These are phyloP conservation scores for Bifiguratus adelaidae DNA, from an alignment of 192 early-diverging fungal genomes.

Conservation along the genomic window DNA sequence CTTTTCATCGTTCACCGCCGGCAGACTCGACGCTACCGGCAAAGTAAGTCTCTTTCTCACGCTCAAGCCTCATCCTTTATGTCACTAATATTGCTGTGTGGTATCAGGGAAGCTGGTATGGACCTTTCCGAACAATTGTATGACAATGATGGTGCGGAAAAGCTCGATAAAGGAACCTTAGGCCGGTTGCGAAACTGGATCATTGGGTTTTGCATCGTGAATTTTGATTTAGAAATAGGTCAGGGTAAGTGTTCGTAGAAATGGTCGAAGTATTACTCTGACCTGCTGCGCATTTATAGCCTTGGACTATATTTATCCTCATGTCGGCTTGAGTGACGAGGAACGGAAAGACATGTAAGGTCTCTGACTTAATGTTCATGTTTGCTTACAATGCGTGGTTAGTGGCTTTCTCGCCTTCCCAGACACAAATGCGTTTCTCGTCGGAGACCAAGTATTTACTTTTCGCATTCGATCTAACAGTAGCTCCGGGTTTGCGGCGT, in stretches of 20 bases:
- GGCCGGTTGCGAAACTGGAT: conserved; percentile 51
- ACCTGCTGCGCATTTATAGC: conserved; percentile 16
- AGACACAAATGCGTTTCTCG: conserved; percentile 65
- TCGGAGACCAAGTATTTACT: conserved; percentile 64
- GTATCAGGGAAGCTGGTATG: no score
- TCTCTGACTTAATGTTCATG: not conserved
- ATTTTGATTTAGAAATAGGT: conserved; percentile 79
- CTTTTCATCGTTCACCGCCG: no score
- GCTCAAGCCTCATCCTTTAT: no score
- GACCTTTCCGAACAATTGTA: no score
- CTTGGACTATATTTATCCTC: conserved; percentile 62
- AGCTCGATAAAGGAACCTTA: no score
- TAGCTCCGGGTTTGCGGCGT: conserved; percentile 33
- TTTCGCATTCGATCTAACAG: conserved; percentile 56
- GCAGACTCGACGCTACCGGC: no score
- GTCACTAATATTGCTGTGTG: no score
- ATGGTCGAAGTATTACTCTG: not conserved
- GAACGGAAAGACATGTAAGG: conserved; percentile 61
- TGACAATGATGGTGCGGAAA: no score
- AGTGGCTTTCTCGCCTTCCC: conserved; percentile 69
- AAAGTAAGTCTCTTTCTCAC: no score
- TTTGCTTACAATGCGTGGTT: not conserved
- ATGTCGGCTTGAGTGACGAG: conserved; percentile 46
- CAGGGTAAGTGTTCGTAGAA: conserved; percentile 32
- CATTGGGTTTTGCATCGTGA: conserved; percentile 61